phyloP scores from a whole-genome alignment of 2,329 filamentous ascomycete genomes.

The Penicillium occitanis region DNA sequence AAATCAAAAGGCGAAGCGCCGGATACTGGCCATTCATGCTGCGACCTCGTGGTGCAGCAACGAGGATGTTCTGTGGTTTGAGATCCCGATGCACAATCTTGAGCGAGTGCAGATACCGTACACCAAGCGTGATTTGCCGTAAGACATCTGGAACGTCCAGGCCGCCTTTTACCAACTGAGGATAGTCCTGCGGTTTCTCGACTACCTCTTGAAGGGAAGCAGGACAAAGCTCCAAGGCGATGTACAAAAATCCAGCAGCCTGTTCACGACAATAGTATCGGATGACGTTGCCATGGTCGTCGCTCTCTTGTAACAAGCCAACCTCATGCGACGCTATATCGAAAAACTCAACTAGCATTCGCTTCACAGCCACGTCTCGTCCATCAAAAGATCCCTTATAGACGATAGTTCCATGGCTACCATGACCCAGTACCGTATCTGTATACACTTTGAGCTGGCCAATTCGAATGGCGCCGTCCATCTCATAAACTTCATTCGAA shows the following conservation, averaged over 20 bases:
- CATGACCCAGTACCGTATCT: conserved; percentile 64
- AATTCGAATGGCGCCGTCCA: conserved; percentile 62
- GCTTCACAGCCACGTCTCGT: conserved; percentile 89
- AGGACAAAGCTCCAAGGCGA: conserved; percentile 89
- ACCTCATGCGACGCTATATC: conserved; percentile 95
- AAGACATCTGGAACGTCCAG: conserved; percentile 76
- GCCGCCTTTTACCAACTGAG: conserved; percentile 64
- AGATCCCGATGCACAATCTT: conserved; percentile 96
- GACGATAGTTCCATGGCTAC: conserved; percentile 95
- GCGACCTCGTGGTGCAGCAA: conserved; percentile 61
- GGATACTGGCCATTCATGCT: conserved; percentile 47
- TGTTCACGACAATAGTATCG: conserved; percentile 93
- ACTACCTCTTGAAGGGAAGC: conserved; percentile 91
- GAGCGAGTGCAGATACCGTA: conserved; percentile 83
- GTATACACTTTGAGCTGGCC: conserved; percentile 62
- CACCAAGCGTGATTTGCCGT: conserved; percentile 84
- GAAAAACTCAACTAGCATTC: conserved; percentile 94
- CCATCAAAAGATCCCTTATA: conserved; percentile 94
- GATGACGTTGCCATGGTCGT: conserved; percentile 95
- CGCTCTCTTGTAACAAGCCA: conserved; percentile 82
- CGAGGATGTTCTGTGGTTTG: conserved; percentile 96
- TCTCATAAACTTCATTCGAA: conserved; percentile 57
- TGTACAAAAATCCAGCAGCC: conserved; percentile 88
- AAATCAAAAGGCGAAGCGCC: conserved; percentile 83
- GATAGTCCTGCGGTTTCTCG: conserved; percentile 68